Evolutionary conservation across 2,329 filamentous ascomycete species (phyloP).

Genomic region (Neonectria sp.): DNA sequence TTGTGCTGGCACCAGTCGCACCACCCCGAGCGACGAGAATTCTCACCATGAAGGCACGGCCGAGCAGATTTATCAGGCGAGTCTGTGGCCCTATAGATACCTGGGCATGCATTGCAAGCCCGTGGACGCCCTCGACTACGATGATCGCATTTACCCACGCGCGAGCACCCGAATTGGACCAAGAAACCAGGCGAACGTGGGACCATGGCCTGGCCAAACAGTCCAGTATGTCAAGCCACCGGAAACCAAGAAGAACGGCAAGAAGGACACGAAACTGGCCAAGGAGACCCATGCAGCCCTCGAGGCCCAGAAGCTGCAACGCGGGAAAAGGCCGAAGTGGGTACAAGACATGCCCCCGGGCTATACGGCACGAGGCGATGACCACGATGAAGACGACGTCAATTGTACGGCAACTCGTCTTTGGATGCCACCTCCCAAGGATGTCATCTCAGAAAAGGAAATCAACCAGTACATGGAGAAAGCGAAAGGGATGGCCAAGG

Average conservation of each 20-base stretch:
- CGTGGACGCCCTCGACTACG: constrained; percentile 95
- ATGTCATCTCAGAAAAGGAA: constrained; percentile 66
- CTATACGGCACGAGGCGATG: constrained; percentile 88
- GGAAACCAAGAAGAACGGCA: constrained; percentile 87
- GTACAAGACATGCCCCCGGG: constrained; percentile 91
- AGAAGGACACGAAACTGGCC: constrained; percentile 82
- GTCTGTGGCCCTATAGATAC: constrained; percentile 97
- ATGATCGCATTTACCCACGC: constrained; percentile 96
- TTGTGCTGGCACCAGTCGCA: constrained; percentile 70
- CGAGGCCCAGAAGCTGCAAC: constrained; percentile 85
- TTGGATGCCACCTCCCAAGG: constrained; percentile 81
- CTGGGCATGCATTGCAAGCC: constrained; percentile 95
- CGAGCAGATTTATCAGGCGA: constrained; percentile 92
- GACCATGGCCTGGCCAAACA: constrained; percentile 87
- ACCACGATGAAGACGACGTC: constrained; percentile 78
- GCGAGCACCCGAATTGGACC: constrained; percentile 94
- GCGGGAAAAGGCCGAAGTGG: constrained; percentile 91
- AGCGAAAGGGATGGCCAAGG: constrained; percentile 75
- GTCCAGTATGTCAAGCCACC: constrained; percentile 92
- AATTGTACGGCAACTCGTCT: constrained; percentile 81
- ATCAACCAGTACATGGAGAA: constrained; percentile 84
- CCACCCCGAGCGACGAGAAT: constrained; percentile 72
- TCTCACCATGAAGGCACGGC: constrained; percentile 75
- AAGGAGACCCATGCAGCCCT: constrained; percentile 86
- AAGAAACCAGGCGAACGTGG: constrained; percentile 89